Evolutionary conservation across 106 monocot genomes (phyloP), one percentile per base, ranked within the genome.

Genomic region (Acorus gramineus): DNA sequence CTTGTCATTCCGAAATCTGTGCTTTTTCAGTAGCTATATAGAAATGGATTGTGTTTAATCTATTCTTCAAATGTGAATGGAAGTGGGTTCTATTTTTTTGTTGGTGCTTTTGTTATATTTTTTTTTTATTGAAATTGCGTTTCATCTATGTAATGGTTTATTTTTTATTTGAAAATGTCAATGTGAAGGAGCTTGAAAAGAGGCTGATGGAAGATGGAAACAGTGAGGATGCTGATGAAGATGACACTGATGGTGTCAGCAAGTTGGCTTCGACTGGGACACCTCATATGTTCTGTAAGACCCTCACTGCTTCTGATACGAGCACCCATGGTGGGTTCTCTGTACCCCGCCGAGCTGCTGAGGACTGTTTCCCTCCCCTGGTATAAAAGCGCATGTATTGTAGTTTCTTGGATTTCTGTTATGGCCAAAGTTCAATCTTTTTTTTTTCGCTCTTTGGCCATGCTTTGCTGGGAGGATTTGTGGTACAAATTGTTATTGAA

Each of bases 271-370:
- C 71, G 4, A 10, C 48, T 28, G 28, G 28, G 3, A 68, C 78
- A 42, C 90, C 90, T 8, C 95, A 96, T 51, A 96, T 96, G 95
- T 96, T 96, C 76, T 96, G 95, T 74, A 96, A 96, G 78, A 96
- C 95, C 42, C 85, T 96, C 42, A 96, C 95, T 42, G 90, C 95
- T 53, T 96, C 95, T 8, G 95, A 96, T 61, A 96, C 95, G 2
- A 96, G 95, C 76, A 96, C 95, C 0, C 95, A 96, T 79, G 95
- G 95, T 7, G 95, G 90, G 10, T 96, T 96, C 73, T 96, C 90
- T 67, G 95, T 96, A 52, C 95, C 95, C 49, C 84, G 95, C 28
- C 77, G 90, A 64, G 95, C 95, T 44, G 95, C 95, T 14, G 95
- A 96, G 69, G 95, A 96, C 66, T 96, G 95, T 68, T 96, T 96